Evolutionary conservation across 345 rosid genomes (phyloP).

Genomic region (Gossypium turneri): DNA sequence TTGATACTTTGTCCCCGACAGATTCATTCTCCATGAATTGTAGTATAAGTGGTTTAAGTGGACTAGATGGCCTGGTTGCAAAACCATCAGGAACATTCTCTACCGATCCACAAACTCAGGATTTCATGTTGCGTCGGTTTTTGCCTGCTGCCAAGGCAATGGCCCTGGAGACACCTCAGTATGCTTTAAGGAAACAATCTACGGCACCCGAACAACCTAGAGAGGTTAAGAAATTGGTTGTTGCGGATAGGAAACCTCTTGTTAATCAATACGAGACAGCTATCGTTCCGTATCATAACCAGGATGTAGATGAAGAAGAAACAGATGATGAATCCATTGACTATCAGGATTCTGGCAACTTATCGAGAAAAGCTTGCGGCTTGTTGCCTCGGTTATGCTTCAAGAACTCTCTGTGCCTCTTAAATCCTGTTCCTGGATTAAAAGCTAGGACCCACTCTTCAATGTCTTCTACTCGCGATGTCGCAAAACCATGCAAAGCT

Average conservation of each 20-base stretch:
- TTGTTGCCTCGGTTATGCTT: slow-evolving; percentile 66
- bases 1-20: slow-evolving; percentile 43
- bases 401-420: slow-evolving; percentile 48
- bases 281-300: slow-evolving; percentile 29
- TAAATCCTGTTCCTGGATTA: slow-evolving; percentile 59
- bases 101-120: slow-evolving; percentile 52
- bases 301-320: slow-evolving; percentile 39
- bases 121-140: slow-evolving; percentile 89
- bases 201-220: slow-evolving; percentile 44
- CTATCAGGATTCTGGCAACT: slow-evolving; percentile 30
- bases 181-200: slow-evolving; percentile 56
- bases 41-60: slow-evolving; percentile 59
- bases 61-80: slow-evolving; percentile 31
- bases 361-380: slow-evolving; percentile 68
- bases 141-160: slow-evolving; percentile 97
- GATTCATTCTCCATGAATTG: slow-evolving; percentile 56
- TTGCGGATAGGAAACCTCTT: slow-evolving; percentile 29
- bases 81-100: slow-evolving; percentile 49
- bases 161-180: slow-evolving; percentile 64
- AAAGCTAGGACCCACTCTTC: slow-evolving; percentile 43
- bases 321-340: slow-evolving; percentile 44
- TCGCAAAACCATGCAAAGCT: slow-evolving; percentile 41
- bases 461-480: slow-evolving; percentile 28
- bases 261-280: slow-evolving; percentile 25
- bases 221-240: slow-evolving; percentile 35